These are phyloP conservation scores for Chlamydomonas sphaeroides DNA, from an alignment of 139 green algal species.

Conservation along the genomic window DNA sequence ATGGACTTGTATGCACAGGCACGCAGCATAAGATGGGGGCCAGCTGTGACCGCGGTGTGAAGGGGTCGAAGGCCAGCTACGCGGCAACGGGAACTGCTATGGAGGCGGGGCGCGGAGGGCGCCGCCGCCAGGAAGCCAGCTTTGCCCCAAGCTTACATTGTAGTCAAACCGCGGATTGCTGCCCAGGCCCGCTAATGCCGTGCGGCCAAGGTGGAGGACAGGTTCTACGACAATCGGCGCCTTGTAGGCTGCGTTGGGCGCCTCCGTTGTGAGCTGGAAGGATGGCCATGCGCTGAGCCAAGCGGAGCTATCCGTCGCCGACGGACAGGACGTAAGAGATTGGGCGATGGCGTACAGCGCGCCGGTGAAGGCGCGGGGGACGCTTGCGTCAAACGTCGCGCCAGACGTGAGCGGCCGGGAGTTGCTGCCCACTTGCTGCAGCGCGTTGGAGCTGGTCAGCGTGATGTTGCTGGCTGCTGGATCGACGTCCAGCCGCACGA, in stretches of 20 bases:
- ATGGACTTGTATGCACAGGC: too few species aligned
- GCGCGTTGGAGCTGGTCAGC: background rate
- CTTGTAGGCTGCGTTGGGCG: background rate
- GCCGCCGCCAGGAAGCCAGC: too few species aligned
- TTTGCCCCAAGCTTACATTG: background rate
- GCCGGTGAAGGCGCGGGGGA: background rate
- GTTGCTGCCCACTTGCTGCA: background rate
- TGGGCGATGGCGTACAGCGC: background rate
- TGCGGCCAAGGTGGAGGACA: background rate
- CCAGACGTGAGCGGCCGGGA: background rate
- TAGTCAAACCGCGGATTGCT: constrained; percentile 3
- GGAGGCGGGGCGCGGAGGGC: too few species aligned
- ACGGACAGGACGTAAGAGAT: background rate
- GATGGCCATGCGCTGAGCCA: constrained; percentile 7
- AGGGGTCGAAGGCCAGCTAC: too few species aligned
- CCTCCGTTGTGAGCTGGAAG: constrained; percentile 3
- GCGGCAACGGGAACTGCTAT: too few species aligned
- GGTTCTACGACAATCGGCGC: background rate
- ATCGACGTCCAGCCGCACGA: background rate
- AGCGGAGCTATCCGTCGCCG: background rate
- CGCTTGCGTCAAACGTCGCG: background rate
- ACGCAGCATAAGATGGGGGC: too few species aligned
- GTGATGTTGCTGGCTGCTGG: background rate
- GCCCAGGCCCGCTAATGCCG: background rate
- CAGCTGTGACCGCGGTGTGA: too few species aligned